A percentile compares a stretch with the other conserved stretches of the same genome.
phyloP scores from a whole-genome alignment of 1,284 basidiomycete genomes.

The Tylopilus sp. region DNA sequence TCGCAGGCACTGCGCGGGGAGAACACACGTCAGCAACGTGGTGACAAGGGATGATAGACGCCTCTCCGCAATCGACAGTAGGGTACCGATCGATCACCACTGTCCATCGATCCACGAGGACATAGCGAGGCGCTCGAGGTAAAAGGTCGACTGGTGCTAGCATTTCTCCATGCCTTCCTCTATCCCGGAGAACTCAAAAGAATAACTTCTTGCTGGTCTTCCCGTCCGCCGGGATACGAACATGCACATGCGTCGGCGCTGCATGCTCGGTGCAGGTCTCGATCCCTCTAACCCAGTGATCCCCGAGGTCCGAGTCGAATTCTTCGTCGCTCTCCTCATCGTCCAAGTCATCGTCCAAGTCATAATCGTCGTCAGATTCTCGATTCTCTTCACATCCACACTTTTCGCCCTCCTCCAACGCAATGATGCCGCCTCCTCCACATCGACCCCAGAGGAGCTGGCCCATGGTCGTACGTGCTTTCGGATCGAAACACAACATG shows the following conservation, averaged over 20 bases:
- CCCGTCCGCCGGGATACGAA: constrained; percentile 68
- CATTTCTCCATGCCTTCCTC: constrained; percentile 1
- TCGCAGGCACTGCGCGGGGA: background rate
- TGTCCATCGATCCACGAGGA: constrained; percentile 17
- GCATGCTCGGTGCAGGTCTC: constrained; percentile 61
- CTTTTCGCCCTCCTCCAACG: constrained; percentile 31
- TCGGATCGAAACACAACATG: constrained; percentile 92
- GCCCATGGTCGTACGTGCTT: constrained; percentile 88
- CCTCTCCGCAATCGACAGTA: background rate
- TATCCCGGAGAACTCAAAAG: constrained; percentile 42
- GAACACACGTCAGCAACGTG: background rate
- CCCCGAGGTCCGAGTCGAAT: constrained; percentile 69
- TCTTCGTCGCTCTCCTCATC: constrained; percentile 52
- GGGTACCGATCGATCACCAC: constrained; percentile 11
- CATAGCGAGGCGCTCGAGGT: constrained; percentile 10
- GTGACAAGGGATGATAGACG: background rate
- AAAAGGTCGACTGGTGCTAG: constrained; percentile 4
- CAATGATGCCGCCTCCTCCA: constrained; percentile 67
- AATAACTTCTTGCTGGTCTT: constrained; percentile 68
- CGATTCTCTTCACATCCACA: constrained; percentile 62
- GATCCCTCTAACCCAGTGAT: constrained; percentile 76
- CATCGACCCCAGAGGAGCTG: constrained; percentile 84
- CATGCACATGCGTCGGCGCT: constrained; percentile 57
- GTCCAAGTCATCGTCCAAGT: constrained; percentile 9
- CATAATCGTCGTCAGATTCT: constrained; percentile 25